These are phyloP conservation scores for Heliosperma pusillum DNA, from an alignment of 148 eudicot species.

Conservation along the genomic window DNA sequence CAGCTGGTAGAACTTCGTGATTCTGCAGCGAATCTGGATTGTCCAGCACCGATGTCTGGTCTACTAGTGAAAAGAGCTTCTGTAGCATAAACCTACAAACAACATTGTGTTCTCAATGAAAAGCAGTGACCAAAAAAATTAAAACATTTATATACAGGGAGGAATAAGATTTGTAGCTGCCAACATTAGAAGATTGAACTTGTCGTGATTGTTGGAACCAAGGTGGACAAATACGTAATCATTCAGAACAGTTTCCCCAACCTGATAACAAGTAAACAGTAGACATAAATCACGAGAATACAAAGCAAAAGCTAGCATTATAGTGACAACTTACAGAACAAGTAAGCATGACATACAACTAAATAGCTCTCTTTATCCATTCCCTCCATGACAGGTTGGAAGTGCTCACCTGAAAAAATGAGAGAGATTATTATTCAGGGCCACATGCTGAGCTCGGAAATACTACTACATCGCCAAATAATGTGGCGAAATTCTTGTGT, in stretches of 20 bases:
- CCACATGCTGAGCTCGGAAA: background rate
- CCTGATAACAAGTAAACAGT: constrained; percentile 37
- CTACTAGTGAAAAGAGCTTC: constrained; percentile 90
- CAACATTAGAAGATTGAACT: constrained; percentile 90
- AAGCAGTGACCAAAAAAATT: background rate
- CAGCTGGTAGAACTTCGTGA: constrained; percentile 86
- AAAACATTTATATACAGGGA: background rate
- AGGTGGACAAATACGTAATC: constrained; percentile 88
- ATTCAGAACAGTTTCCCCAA: constrained; percentile 77
- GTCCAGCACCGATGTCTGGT: constrained; percentile 87
- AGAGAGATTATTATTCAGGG: constrained; percentile 4
- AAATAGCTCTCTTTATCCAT: constrained; percentile 53
- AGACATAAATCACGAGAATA: constrained; percentile 6
- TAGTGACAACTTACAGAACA: constrained; percentile 7
- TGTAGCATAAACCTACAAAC: constrained; percentile 80
- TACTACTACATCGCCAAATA: background rate
- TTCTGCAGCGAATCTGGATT: constrained; percentile 87
- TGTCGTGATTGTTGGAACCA: constrained; percentile 68
- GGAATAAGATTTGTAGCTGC: constrained; percentile 19
- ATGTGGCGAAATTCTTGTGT: background rate
- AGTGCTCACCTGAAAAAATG: constrained; percentile 58
- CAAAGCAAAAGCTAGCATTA: background rate
- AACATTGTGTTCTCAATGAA: constrained; percentile 22
- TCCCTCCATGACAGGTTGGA: constrained; percentile 77
- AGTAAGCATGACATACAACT: constrained; percentile 54